Percentiles rank a stretch among this genome's conserved stretches.
These are phyloP conservation scores for Scenedesmus sp. DNA, from an alignment of 163 green algal genomes.

Conservation along the genomic window DNA sequence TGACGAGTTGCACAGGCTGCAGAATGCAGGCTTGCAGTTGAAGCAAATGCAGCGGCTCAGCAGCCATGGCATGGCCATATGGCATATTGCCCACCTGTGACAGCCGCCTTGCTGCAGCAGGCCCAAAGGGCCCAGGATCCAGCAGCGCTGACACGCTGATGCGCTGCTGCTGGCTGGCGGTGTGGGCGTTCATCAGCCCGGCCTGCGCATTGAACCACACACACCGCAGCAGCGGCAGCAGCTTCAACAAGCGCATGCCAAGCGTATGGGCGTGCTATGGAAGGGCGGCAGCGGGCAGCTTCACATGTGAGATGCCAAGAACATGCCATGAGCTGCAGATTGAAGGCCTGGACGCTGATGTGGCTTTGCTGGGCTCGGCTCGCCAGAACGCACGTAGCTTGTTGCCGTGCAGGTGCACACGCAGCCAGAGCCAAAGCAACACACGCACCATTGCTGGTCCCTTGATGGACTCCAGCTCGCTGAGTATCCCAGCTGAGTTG, in stretches of 20 bases:
- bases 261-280: too few relatives aligned
- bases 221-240: background rate
- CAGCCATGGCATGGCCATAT: background rate
- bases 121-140: background rate
- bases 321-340: too few relatives aligned
- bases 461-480: constrained; percentile 1
- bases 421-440: background rate
- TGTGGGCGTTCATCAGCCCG: constrained; percentile 1
- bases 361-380: background rate
- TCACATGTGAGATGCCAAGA: too few relatives aligned
- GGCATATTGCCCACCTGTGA: constrained; percentile 20
- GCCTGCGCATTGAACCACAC: background rate
- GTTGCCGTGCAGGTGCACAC: background rate
- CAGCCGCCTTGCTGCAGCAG: constrained; percentile 2
- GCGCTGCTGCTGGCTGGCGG: constrained; percentile 39
- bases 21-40: background rate
- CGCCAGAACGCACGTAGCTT: background rate
- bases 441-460: background rate
- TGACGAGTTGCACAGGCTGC: background rate
- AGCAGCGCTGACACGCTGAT: constrained; percentile 37
- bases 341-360: too few relatives aligned
- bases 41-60: background rate
- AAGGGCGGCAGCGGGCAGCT: too few relatives aligned
- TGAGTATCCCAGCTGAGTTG: background rate
- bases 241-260: background rate